Base-by-base conservation (phyloP, 345 rosid genomes). In the Viola odorata region DNA sequence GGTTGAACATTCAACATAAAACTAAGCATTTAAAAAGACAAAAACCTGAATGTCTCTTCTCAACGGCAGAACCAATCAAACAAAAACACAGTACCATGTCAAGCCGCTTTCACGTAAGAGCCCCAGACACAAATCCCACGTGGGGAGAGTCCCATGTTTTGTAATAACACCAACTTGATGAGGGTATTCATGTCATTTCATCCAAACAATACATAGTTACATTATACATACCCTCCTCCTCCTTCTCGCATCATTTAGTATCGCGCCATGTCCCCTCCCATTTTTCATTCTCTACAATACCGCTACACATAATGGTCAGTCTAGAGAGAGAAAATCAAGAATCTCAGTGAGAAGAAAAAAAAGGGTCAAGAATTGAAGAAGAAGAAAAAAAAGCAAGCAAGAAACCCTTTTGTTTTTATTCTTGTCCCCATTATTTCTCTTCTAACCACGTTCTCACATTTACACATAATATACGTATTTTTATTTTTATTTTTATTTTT, bases 211-310 rank as follows among this genome's bases (percentile, higher is more conserved):
- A 6, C 13, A 12, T 5, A 41, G 60, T 82, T 84, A 54, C 39
- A 68, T 10, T 10, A 3, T 40, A 87, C 78, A 78, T 70, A 64
- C 78, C 57, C 44, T 0, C 4, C 32, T 39, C 8, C 3, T 47
- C 11, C 12, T 47, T 11, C 50, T 47, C 50, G 13, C 11, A n/a
- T 52, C 83, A 69, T 79, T 82, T 77, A 82, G 41, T 66, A 59
- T 79, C 77, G 76, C 80, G 82, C 85, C 80, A 62, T 70, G 54
- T 60, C 55, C 49, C 60, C 60, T 23, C 79, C 60, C 17, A 23
- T 23, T 23, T 44, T 14, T 47, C 51, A 37, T 44, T 57, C 53
- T 56, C 48, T 45, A 32, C 57, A 39, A 15, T 17, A 6, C 13
- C 13, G 0, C 50, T 7, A 47, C 12, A 6, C 12, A 12, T 11